Base-by-base conservation (phyloP, 441 rosid species). In the Populus hybrid region DNA sequence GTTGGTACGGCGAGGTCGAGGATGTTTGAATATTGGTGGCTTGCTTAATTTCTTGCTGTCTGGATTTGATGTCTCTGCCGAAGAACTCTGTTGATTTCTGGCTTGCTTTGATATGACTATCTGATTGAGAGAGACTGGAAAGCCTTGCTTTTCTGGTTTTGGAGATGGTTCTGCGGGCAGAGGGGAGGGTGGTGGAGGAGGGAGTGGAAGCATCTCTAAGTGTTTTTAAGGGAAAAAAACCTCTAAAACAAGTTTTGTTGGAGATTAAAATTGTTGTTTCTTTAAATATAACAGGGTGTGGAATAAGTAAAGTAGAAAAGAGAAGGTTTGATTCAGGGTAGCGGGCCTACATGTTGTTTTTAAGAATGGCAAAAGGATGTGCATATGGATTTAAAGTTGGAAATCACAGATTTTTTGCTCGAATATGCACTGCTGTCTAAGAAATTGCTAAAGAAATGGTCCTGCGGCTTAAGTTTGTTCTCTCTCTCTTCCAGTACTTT, bases 1-100 rank as follows among this genome's bases (percentile, higher is more conserved):
- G 81, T 87, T 93, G 28, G 93, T 92, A 10, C 84, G 86, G 40
- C 73, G 84, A 30, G 83, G 81, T 16, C 78, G 85, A 74, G 88
- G 88, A 67, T 70, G 96, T 65, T 64, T 81, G 77, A 87, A 85
- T 76, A 72, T 21, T 18, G 83, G 71, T 69, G 76, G 83, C 74
- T 83, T 72, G 35, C 72, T 71, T 76, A 81, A 24, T 85, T 73
- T 76, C 59, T 61, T 69, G 34, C 64, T 79, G 69, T 77, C 82
- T 35, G 50, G 66, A 75, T 79, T 79, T 64, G 83, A 74, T 76
- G 73, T 78, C 0, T 67, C 74, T 24, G 65, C 57, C 59, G 80
- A 50, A 67, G 82, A 79, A 77, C 50, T 82, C 21, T 23, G 84
- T 24, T 68, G 83, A 74, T 24, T 75, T 67, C 66, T 74, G 42